Base-by-base conservation (phyloP, 2,329 filamentous ascomycete species). In the Cladosporium sp. region DNA sequence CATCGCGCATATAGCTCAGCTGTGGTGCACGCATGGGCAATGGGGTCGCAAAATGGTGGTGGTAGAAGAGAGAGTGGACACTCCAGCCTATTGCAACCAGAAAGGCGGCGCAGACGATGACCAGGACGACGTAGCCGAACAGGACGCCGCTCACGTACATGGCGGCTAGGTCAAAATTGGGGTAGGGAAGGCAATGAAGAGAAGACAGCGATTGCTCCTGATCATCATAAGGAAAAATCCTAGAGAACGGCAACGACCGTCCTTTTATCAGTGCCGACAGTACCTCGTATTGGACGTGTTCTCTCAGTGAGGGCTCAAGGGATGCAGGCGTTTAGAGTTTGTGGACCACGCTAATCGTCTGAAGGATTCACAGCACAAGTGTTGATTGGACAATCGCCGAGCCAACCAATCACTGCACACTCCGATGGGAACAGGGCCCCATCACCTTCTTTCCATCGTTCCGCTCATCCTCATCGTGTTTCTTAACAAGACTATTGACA, bases 1-100 rank as follows among this genome's bases (percentile, higher is more conserved):
- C 53, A 4, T 57, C 53, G 53, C 30, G 53, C 53, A 57, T 57
- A 13, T 57, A 57, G 53, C 32, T 57, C 26, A 57, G 21, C 21
- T 57, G 53, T 34, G 28, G 30, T 25, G 53, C 53, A 16, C 21
- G 28, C 53, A 57, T 57, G n/a, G 32, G 53, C 14, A 32, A 21
- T 13, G 53, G 53, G 21, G n/a, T 23, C 13, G 28, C 3, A 8
- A 34, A 34, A 23, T 57, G 28, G 28, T 36, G 5, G 30, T 30
- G 53, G n/a, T 57, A 57, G 53, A 57, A 57, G 21, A 34, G 28
- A 23, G 30, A 57, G 30, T 57, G 30, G 30, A 57, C 14, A 16
- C 28, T 25, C 30, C 53, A 57, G 18, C 28, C 0, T 1, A 57
- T n/a, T 5, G 53, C 30, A 10, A 57, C 53, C 16, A 21, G 26